Evolutionary conservation across 2,329 filamentous ascomycete species (phyloP).

Genomic region (Incumbomyces lentus): DNA sequence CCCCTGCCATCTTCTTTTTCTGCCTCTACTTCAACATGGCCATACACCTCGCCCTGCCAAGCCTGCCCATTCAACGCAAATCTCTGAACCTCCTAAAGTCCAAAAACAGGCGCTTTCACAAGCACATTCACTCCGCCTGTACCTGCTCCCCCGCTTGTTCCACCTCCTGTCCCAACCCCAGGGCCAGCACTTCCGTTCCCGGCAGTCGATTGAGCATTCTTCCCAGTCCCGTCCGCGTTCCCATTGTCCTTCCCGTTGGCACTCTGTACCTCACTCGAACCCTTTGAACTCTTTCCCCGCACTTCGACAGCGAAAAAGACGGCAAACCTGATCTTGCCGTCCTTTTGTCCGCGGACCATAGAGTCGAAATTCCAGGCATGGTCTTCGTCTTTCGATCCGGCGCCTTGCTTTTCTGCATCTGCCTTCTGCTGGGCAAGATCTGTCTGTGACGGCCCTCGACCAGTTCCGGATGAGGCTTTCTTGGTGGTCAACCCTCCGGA

Average conservation of each 20-base stretch:
- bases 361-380: constrained; percentile 10
- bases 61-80: neutral
- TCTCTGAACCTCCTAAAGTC: constrained; percentile 17
- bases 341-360: constrained; percentile 15
- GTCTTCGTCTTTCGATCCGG: neutral
- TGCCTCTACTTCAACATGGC: neutral
- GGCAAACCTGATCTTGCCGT: constrained; percentile 57
- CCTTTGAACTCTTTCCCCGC: constrained; percentile 44
- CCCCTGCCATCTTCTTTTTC: neutral
- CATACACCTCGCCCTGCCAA: neutral
- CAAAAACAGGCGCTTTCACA: constrained; percentile 62
- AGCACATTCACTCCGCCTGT: constrained; percentile 47
- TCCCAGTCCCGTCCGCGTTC: constrained; percentile 5
- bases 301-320: constrained; percentile 68
- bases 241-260: constrained; percentile 11
- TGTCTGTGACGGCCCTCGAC: neutral
- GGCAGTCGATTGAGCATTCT: neutral
- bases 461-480: neutral
- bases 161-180: neutral
- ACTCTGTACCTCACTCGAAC: neutral
- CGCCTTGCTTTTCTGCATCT: neutral
- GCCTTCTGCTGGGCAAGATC: neutral
- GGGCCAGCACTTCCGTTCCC: neutral
- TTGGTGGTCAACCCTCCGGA: neutral
- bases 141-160: constrained; percentile 9